Evolutionary conservation across 2,329 filamentous ascomycete genomes (phyloP).

Genomic region (Lojkania enalia): DNA sequence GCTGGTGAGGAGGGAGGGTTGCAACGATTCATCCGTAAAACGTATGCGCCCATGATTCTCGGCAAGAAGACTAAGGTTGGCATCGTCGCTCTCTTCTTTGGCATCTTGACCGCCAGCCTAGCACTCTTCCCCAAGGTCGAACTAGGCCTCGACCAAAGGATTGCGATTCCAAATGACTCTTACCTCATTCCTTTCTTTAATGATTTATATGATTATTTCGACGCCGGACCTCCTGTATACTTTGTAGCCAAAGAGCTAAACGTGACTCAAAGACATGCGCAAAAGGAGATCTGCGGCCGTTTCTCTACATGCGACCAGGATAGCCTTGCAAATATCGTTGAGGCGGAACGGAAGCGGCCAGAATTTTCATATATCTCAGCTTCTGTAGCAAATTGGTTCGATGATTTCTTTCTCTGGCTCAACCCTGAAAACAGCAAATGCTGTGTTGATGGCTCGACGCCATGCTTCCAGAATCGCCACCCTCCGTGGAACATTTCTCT

Average conservation of each 20-base stretch:
- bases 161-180: conserved; percentile 89
- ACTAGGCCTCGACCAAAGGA: conserved; percentile 89
- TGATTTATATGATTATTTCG: conserved; percentile 90
- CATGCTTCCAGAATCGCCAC: conserved; percentile 77
- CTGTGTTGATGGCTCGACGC: conserved; percentile 67
- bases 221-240: conserved; percentile 90
- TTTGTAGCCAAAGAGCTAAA: conserved; percentile 88
- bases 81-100: conserved; percentile 81
- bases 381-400: conserved; percentile 91
- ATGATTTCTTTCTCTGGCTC: conserved; percentile 96
- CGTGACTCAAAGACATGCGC: conserved; percentile 71
- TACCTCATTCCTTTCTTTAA: conserved; percentile 97
- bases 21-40: conserved; percentile 86
- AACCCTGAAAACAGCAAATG: conserved; percentile 72
- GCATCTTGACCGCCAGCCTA: conserved; percentile 81
- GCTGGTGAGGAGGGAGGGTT: conserved; percentile 81
- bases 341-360: conserved; percentile 89
- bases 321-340: conserved; percentile 85
- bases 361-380: conserved; percentile 86
- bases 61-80: conserved; percentile 76
- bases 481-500: conserved; percentile 90
- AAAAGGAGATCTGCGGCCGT: conserved; percentile 85
- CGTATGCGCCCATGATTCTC: conserved; percentile 81
- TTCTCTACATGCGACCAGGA: conserved; percentile 86
- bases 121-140: conserved; percentile 82